These are phyloP conservation scores for Oryza australiensis DNA, from an alignment of 176 grass and related monocot species.

Conservation along the genomic window DNA sequence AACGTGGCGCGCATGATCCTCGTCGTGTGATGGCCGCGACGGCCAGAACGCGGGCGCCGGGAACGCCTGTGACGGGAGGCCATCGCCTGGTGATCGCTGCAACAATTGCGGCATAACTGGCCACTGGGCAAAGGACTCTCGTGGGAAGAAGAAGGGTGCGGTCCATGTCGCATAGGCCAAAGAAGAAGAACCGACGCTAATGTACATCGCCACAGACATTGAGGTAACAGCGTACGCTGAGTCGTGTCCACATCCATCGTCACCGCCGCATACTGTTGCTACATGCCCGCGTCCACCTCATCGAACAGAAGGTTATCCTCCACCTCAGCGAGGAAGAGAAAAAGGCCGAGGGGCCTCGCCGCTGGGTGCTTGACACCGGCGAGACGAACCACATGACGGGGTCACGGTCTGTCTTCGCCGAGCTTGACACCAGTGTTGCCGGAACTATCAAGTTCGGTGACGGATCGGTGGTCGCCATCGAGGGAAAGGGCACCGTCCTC, in stretches of 20 bases:
- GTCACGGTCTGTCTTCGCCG: background rate
- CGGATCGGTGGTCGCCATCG: background rate
- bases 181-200: background rate
- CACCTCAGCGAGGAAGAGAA: background rate
- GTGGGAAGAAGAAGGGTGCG: background rate
- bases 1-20: background rate
- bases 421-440: background rate
- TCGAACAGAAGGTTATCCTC: too few relatives aligned
- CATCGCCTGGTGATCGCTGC: background rate
- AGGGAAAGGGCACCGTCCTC: background rate
- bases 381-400: background rate
- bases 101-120: background rate
- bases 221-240: background rate
- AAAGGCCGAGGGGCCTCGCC: background rate
- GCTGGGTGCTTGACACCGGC: background rate
- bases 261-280: background rate
- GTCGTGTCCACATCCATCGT: too few relatives aligned
- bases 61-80: background rate
- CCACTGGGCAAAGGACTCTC: background rate
- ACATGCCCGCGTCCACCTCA: background rate
- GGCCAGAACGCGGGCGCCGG: too few relatives aligned
- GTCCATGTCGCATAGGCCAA: background rate
- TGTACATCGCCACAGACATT: background rate
- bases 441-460: background rate
- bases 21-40: background rate